A percentile compares a stretch with the other conserved stretches of the same genome.
Evolutionary conservation across 352 stramenopile species (phyloP).

Genomic region (Phytopythium delawarense): DNA sequence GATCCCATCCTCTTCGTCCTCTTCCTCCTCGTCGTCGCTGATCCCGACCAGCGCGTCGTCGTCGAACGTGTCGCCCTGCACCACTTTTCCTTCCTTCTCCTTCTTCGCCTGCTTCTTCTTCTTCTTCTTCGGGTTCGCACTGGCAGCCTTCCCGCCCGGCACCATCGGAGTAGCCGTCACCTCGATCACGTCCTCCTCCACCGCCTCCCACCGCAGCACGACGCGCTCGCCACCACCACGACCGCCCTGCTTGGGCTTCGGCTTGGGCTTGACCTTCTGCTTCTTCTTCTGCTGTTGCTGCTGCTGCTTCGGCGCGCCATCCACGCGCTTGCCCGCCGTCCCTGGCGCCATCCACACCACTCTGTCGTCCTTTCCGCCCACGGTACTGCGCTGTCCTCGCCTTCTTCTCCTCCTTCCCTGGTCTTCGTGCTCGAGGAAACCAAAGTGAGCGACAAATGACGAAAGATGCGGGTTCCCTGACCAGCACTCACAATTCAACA

Average conservation of each 20-base stretch:
- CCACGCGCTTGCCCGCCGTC: background rate
- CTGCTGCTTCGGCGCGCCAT: conserved; percentile 2
- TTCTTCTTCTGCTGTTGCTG: conserved; percentile 14
- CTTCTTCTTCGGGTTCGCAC: background rate
- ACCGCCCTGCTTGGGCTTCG: background rate
- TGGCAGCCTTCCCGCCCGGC: background rate
- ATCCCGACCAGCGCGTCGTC: conserved; percentile 17
- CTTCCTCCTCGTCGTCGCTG: conserved; percentile 15
- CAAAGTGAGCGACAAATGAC: background rate
- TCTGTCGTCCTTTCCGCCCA: background rate
- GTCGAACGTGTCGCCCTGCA: conserved; percentile 26
- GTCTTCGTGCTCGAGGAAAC: background rate
- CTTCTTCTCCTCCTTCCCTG: background rate
- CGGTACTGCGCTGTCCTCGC: background rate
- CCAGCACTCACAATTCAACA: background rate
- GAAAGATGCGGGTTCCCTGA: conserved; percentile 1
- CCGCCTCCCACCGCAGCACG: conserved; percentile 3
- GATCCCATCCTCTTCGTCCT: conserved; percentile 15
- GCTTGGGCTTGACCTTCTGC: background rate
- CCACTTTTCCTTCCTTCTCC: conserved; percentile 13
- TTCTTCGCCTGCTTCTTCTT: conserved; percentile 1
- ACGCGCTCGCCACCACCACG: background rate
- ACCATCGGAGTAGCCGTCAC: background rate
- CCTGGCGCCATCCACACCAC: background rate
- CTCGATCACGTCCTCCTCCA: conserved; percentile 1